Percentiles rank a stretch among this genome's conserved stretches.
Conservation (phyloP, 2,329 filamentous ascomycete genomes). For the Scytalidium lignicola region DNA sequence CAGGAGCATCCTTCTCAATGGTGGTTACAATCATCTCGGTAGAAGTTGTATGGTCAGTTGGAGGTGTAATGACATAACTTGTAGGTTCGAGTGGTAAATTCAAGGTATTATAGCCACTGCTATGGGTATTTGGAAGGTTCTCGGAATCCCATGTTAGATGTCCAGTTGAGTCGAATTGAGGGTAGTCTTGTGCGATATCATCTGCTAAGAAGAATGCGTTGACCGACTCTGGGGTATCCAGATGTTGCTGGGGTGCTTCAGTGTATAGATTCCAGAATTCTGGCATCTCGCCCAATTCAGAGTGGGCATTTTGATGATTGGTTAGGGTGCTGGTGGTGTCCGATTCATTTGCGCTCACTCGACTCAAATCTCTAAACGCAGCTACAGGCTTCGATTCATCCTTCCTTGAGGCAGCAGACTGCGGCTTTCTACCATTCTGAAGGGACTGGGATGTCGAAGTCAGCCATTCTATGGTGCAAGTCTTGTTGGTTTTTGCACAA, state of each 20-base stretch:
- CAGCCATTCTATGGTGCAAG: slow-evolving; percentile 12
- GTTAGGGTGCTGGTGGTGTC: background rate
- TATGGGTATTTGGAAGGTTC: background rate
- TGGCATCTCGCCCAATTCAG: background rate
- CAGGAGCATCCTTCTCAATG: background rate
- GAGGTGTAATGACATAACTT: background rate
- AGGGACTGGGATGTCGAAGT: background rate
- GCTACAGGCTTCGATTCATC: background rate
- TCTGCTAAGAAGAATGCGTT: background rate
- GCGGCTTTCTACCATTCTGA: background rate
- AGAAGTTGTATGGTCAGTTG: background rate
- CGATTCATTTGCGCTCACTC: background rate
- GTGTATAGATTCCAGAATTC: background rate
- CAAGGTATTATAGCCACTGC: background rate
- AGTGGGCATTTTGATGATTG: background rate
- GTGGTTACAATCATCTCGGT: background rate
- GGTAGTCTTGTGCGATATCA: background rate
- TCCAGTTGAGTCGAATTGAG: background rate
- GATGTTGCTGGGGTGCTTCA: background rate
- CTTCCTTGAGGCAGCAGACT: background rate
- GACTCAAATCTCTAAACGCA: background rate
- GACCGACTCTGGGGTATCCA: background rate
- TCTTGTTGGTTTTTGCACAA: slow-evolving; percentile 8
- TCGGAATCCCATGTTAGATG: background rate
- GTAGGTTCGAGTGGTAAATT: background rate